Base-by-base conservation (phyloP, 2,329 filamentous ascomycete genomes). In the Cladophialophora yegresii region DNA sequence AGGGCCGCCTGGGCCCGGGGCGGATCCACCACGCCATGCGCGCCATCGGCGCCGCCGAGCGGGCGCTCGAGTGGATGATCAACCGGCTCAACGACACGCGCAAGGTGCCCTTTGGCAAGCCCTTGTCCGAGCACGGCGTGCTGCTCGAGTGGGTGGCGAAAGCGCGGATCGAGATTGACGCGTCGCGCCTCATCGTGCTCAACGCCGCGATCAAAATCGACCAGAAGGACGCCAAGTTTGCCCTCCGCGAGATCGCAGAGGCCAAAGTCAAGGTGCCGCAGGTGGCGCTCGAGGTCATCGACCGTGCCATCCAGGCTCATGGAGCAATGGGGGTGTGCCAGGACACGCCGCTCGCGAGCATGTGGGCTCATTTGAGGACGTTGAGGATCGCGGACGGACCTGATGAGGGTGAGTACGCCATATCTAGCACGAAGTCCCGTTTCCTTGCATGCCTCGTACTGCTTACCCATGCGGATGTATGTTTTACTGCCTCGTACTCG, bases 1-100 rank as follows among this genome's bases (percentile, higher is more conserved):
- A 99, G 77, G 95, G 95, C 64, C 91, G 95, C 71, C 88, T 99
- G 22, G 95, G 95, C 0, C 95, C 95, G 1, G 95, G 95, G 32
- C 91, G 95, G 63, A 98, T 99, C 75, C 95, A 99, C 81, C 95
- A 99, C 81, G 92, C 92, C 65, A 99, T 99, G 95, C 88, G 95
- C 69, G 88, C 87, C 66, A 95, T 99, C 75, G 95, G 95, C 58
- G 89, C 92, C 58, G 58, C 95, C n/a, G 95, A 99, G 79, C 86
- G 88, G 69, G 95, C 93, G 0, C 85, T 99, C 30, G 93, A 98
- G 75, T 96, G 91, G 90, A 90, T 98, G 85, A 85, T 99, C 65
- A 90, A 92, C 73, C 89, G 95, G 67, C 89, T 96, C 80, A 98
- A 98, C 80, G 93, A 99, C 79, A 87, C 90, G 58, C 83, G 81